Evolutionary conservation across 768 basidiomycete species (phyloP), one percentile per base, ranked within the genome.

Genomic region (Lentinus tigrinus): DNA sequence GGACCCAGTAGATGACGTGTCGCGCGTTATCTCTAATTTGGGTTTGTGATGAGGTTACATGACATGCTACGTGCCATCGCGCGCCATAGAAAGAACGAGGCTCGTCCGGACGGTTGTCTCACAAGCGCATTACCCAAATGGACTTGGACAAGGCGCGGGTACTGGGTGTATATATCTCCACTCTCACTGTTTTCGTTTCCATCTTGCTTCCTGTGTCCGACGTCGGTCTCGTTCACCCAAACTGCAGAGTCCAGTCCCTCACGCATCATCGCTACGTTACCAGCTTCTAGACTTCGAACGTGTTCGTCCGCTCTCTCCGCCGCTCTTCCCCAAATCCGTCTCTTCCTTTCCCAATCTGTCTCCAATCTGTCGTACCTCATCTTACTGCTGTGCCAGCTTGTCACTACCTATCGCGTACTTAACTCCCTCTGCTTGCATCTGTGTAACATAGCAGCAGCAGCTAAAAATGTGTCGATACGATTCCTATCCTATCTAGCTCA

Each of bases 11-110:
- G 86, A 88, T 54, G 88, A 90, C 65, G 85, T 90, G 54, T 85
- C 89, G 40, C 81, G 88, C 58, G 88, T 90, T 64, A 88, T 91
- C 67, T 87, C 88, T 62, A 90, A 72, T 56, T 62, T 74, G 44
- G 69, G 73, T 46, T 58, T 74, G 46, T 73, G 65, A 68, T 44
- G 43, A 27, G 40, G 10, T 40, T 27, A 27, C 34, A n/a, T 13
- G 19, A 42, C 27, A 6, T 24, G 26, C 19, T 28, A 42, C 27
- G 40, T 36, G 46, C 40, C 46, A 56, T 52, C 28, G 48, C 23
- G 47, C 54, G 51, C 40, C 36, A 49, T 61, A 61, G 60, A 61
- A 34, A 27, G 49, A 50, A 16, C 26, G 34, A 52, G 43, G 50
- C 38, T 48, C 51, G 46, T 34, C 39, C 27, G 60, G 55, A 53